Percentiles rank a stretch among this genome's conserved stretches.
Conservation (phyloP, 768 basidiomycete genomes). For the Auriscalpium vulgare region DNA sequence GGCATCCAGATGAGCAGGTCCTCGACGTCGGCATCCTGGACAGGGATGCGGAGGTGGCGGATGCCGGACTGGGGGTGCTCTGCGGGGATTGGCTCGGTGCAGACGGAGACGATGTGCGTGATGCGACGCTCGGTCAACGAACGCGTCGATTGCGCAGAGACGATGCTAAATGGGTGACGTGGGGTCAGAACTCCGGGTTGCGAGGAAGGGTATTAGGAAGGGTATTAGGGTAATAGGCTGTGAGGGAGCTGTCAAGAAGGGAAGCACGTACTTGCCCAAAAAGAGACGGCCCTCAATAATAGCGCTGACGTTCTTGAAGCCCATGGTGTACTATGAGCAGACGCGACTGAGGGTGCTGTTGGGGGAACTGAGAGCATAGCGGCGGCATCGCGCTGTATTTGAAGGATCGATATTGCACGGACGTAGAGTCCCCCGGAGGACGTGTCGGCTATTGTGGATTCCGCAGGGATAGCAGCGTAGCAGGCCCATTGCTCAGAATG, state of each 20-base stretch:
- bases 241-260: conserved; percentile 10
- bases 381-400: background rate
- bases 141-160: conserved; percentile 61
- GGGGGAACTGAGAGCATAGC: background rate
- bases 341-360: background rate
- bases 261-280: conserved; percentile 63
- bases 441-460: background rate
- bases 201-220: conserved; percentile 2
- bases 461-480: background rate
- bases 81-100: conserved; percentile 57
- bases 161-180: conserved; percentile 33
- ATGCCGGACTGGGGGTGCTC: conserved; percentile 64
- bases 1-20: conserved; percentile 18
- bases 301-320: conserved; percentile 35
- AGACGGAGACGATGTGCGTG: conserved; percentile 70
- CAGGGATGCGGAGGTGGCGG: conserved; percentile 52
- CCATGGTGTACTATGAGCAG: conserved; percentile 11
- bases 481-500: background rate
- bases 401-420: background rate
- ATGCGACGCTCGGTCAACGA: conserved; percentile 63
- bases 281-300: conserved; percentile 60
- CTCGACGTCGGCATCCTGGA: conserved; percentile 12
- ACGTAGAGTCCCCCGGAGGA: background rate
- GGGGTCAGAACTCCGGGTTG: background rate
- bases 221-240: background rate